A percentile compares a stretch with the other conserved stretches of the same genome.
phyloP scores from a whole-genome alignment of 2,329 filamentous ascomycete genomes.

The Aspergillus aculeatinus region DNA sequence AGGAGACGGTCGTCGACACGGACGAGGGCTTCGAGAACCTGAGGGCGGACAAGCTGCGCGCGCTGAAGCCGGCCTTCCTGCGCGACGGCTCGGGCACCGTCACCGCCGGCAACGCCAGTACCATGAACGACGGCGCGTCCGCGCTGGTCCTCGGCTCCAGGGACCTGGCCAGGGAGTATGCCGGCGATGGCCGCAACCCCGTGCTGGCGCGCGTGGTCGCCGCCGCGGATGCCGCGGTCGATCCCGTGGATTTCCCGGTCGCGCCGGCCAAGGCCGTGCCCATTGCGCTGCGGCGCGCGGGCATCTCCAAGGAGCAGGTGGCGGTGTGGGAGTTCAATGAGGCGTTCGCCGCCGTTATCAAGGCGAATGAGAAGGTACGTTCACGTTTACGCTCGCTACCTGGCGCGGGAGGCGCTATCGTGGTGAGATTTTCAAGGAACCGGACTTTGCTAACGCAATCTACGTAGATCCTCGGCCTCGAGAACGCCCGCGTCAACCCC shows the following conservation, averaged over 20 bases:
- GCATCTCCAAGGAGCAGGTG: constrained; percentile 87
- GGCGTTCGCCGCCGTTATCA: constrained; percentile 92
- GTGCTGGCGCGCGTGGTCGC: constrained; percentile 85
- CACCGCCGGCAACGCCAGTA: constrained; percentile 91
- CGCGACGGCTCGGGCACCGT: constrained; percentile 83
- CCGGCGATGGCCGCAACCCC: constrained; percentile 61
- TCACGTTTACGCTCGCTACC: neutral
- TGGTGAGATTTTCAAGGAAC: too few relatives aligned
- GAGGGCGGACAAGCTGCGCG: constrained; percentile 80
- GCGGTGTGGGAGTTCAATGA: constrained; percentile 98
- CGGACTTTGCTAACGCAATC: too few relatives aligned
- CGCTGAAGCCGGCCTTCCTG: constrained; percentile 87
- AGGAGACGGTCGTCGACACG: constrained; percentile 68
- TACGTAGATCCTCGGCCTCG: constrained; percentile 70
- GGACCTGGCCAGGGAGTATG: constrained; percentile 77
- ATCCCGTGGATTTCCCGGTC: constrained; percentile 90
- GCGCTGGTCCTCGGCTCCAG: constrained; percentile 83
- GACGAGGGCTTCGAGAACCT: constrained; percentile 90
- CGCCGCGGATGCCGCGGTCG: constrained; percentile 84
- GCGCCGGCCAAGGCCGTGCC: constrained; percentile 91
- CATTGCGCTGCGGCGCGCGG: constrained; percentile 81
- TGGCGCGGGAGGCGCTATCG: neutral
- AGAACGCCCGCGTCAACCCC: constrained; percentile 78
- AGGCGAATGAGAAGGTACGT: constrained; percentile 81
- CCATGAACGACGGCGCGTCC: constrained; percentile 90